Conservation (phyloP, 2,329 filamentous ascomycete genomes). For the Coniella lustricola region DNA sequence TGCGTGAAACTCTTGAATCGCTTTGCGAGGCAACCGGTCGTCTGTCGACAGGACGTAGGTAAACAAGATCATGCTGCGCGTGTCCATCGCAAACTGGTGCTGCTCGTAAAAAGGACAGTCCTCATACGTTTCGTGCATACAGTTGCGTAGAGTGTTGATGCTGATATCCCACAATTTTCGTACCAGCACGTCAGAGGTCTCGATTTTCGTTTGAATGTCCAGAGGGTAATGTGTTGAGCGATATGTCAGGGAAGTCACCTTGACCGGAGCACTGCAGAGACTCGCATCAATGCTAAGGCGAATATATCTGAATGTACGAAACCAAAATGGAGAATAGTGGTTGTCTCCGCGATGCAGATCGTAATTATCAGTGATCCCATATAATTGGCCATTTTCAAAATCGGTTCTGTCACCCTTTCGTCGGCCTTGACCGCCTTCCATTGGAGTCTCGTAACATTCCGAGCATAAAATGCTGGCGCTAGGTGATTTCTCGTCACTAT, state of each 20-base stretch:
- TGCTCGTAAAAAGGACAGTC: conserved; percentile 31
- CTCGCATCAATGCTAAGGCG: conserved; percentile 11
- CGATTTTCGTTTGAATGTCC: background rate
- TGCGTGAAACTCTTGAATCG: conserved; percentile 26
- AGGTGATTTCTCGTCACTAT: conserved; percentile 7
- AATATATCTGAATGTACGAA: conserved; percentile 16
- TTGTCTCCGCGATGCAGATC: conserved; percentile 3
- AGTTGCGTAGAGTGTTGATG: conserved; percentile 27
- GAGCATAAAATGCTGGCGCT: conserved; percentile 25
- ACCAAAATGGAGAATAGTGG: conserved; percentile 16
- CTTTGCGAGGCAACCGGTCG: conserved; percentile 26
- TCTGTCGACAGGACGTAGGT: conserved; percentile 27
- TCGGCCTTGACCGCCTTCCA: conserved; percentile 13
- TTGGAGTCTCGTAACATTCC: conserved; percentile 26
- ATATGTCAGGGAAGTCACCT: conserved; percentile 5
- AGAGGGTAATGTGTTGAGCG: conserved; percentile 7
- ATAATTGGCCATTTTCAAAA: conserved; percentile 8
- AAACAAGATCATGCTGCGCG: conserved; percentile 23
- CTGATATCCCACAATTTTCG: conserved; percentile 25
- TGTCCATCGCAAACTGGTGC: conserved; percentile 25
- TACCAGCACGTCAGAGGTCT: background rate
- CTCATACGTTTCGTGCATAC: conserved; percentile 29
- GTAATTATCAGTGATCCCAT: conserved; percentile 12
- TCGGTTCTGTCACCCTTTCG: conserved; percentile 14
- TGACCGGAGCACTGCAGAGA: background rate